Evolutionary conservation across 768 basidiomycete genomes (phyloP), one percentile per base, ranked within the genome.

Genomic region (Mycena rebaudengoi): DNA sequence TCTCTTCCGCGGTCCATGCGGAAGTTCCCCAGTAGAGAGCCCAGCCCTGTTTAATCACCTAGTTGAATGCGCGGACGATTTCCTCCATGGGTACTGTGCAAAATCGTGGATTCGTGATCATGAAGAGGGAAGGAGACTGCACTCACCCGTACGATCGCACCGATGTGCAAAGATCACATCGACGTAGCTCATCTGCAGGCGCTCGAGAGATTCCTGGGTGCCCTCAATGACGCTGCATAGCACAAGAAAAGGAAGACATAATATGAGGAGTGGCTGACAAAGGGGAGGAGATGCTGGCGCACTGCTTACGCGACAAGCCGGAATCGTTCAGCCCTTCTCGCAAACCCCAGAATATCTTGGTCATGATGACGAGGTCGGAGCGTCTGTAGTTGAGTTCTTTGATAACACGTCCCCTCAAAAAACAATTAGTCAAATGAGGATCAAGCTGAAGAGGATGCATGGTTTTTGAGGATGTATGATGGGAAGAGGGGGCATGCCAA

Each of bases 21-120:
- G 88, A 90, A 0, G 91, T 92, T 28, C 80, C 91, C 90, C 90
- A 91, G 71, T 89, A 90, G 73, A 83, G 86, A 6, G 88, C 85
- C 88, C 89, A 89, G 72, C 90, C 91, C 69, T 86, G 77, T 54
- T 91, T 85, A 65, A 94, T 92, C 23, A 92, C 82, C 69, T 80
- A 88, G 79, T 91, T 92, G 82, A 95, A 94, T 0, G 91, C 91
- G 44, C 92, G 85, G 48, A 95, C 92, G 56, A 88, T 80, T 73
- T 95, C 93, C 74, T 93, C 91, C 85, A 88, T 88, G 0, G 87
- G 85, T 7, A 87, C 86, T 82, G 50, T 32, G 13, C 37, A 43
- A 20, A 14, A n/a, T 4, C 23, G n/a, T n/a, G n/a, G 30, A 23
- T 55, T 39, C 7, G 44, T 30, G 29, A 23, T 53, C 18, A 26